Evolutionary conservation across 495 filamentous ascomycete genomes (phyloP), one percentile per base, ranked within the genome.

Genomic region (Penicillium turbatum): DNA sequence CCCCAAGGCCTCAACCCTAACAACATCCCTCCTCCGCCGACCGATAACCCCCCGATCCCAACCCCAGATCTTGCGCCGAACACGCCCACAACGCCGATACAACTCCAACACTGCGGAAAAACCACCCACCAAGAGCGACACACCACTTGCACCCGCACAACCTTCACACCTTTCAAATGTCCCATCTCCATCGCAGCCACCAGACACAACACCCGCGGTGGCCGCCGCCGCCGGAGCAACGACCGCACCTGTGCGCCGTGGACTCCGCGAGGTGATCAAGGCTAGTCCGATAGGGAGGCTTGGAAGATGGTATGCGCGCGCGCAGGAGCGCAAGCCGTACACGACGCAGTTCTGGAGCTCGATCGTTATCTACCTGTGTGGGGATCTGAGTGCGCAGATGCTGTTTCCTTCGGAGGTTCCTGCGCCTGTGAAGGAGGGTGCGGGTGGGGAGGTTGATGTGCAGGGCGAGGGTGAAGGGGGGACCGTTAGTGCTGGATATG

Each of bases 341-440:
- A 67, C 77, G 8, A 95, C 89, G 4, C 92, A 97, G 72, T 63
- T 95, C 55, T 72, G 73, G 54, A 90, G 82, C 56, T 81, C 87
- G 38, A 68, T 96, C 30, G 74, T 88, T 12, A 87, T 96, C 44
- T 96, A 91, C 65, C 73, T 88, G 13, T 80, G 80, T 36, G 89
- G 90, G 12, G 92, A 97, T 66, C 57, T 95, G 57, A 84, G 84
- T 55, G 89, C 90, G 50, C 92, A 97, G 68, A 54, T 79, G 13
- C 48, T 80, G 5, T 81, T 80, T 51, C 72, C 73, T 2, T 47
- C 68, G 24, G 66, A 74, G 35, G 57, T 46, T 7, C 41, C 60
- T 16, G 56, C 34, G 15, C 47, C 62, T 24, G 39, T 30, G 2
- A 54, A 57, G 27, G 43, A 49, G 0, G n/a, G 19, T 0, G 32